These are phyloP conservation scores for Luvunga scandens DNA, from an alignment of 345 rosid genomes.

Conservation along the genomic window DNA sequence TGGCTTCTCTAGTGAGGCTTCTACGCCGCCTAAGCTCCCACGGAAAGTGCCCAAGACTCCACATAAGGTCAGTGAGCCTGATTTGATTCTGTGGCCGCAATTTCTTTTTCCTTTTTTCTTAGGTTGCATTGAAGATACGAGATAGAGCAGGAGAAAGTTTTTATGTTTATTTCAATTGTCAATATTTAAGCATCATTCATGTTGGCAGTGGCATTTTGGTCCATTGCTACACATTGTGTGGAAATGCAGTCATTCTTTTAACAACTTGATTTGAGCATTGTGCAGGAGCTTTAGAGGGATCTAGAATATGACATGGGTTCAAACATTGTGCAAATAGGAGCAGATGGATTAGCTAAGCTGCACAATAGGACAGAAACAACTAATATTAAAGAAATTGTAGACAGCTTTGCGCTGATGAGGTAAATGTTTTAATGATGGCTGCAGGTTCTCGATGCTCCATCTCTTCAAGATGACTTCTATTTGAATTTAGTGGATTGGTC, in stretches of 20 bases:
- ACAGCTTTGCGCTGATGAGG: too few relatives aligned
- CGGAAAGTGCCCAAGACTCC: slow-evolving; percentile 97
- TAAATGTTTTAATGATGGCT: slow-evolving; percentile 6
- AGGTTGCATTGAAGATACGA: not conserved
- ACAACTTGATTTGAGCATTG: not conserved
- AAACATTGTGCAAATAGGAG: not conserved
- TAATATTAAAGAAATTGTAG: not conserved
- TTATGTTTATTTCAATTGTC: not conserved
- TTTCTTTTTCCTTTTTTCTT: not conserved
- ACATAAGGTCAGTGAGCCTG: slow-evolving; percentile 57
- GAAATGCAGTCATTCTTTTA: not conserved
- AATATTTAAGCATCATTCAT: not conserved
- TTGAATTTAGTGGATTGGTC: slow-evolving; percentile 98
- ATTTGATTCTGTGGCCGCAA: not conserved
- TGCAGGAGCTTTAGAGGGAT: not conserved
- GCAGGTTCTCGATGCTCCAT: slow-evolving; percentile 98
- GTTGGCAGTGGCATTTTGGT: too few relatives aligned
- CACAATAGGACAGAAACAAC: not conserved
- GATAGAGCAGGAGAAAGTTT: not conserved
- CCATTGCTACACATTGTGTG: not conserved
- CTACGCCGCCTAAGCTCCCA: slow-evolving; percentile 82
- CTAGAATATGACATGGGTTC: not conserved
- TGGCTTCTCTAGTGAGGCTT: slow-evolving; percentile 57
- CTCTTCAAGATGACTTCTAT: slow-evolving; percentile 96
- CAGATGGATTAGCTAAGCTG: not conserved